Base-by-base conservation (phyloP, 163 green algal species). In the Coccomyxa subellipsoidea region DNA sequence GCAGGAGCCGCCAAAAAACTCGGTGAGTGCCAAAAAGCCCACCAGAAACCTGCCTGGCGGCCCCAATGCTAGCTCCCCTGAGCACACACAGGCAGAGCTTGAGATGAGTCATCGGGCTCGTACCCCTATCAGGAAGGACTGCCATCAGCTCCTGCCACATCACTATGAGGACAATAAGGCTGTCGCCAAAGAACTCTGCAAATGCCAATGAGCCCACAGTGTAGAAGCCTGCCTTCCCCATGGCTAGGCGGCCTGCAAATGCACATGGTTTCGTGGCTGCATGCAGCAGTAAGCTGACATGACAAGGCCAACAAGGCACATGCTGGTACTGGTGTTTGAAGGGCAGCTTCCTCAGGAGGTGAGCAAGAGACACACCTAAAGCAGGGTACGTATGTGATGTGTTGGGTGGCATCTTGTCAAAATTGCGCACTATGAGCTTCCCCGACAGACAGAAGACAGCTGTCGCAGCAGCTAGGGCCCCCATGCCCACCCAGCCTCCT, bases 1-100 rank as follows among this genome's bases (percentile, higher is more conserved):
- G 47, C 83, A 87, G 29, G 69, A 79, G 10, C 76, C 85, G 29
- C 83, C 85, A 83, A 86, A 87, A 23, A 92, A 87, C 80, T 93
- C 89, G 0, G 85, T 39, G 36, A 87, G 53, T 0, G 89, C 82
- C 34, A 91, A 84, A 25, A 54, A 23, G 4, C 71, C 81, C 32
- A 93, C 89, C 2, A 90, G 35, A 31, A 79, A 87, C 27, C 39
- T 47, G 21, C 89, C 77, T 15, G 18, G 0, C 0, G 32, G 39
- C 31, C 89, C 77, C 32, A 85, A 5, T 34, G 81, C 75, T 35
- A 69, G 38, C 29, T 79, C 40, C 34, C 84, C 83, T 87, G 76
- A 38, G 66, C 32, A 34, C 10, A 59, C 34, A 36, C 69, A 36
- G 18, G 31, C 69, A 36, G 18, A 76, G n/a, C 2, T 39, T 76